Evolutionary conservation across 2,329 filamentous ascomycete species (phyloP).

Genomic region (Sclerotinia nivalis): DNA sequence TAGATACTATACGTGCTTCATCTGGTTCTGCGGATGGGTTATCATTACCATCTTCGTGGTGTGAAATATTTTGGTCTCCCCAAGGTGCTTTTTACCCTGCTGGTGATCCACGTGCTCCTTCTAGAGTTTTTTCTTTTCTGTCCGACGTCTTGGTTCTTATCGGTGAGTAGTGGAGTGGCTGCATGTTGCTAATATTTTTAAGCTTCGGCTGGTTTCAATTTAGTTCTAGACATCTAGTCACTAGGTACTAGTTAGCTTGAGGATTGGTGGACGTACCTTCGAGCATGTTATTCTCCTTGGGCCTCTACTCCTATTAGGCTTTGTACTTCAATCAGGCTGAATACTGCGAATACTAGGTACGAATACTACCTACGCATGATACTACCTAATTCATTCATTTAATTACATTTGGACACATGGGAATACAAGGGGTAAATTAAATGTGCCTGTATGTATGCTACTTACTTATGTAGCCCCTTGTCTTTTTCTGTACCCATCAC

Average conservation of each 20-base stretch:
- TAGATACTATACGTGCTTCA: too few species aligned
- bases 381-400: background rate
- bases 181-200: background rate
- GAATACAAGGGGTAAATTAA: background rate
- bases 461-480: constrained; percentile 10
- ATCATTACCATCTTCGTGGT: background rate
- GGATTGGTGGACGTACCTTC: background rate
- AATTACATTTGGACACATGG: background rate
- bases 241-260: background rate
- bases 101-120: constrained; percentile 15
- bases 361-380: background rate
- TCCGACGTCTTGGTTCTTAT: background rate
- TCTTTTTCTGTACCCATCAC: background rate
- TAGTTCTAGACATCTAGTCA: background rate
- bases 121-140: background rate
- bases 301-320: background rate
- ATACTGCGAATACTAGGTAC: background rate
- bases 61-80: constrained; percentile 1
- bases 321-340: constrained; percentile 7
- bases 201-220: constrained; percentile 1
- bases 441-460: background rate
- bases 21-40: background rate
- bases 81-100: background rate
- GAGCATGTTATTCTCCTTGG: background rate
- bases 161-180: constrained; percentile 5